Evolutionary conservation across 2,329 filamentous ascomycete species (phyloP).

Genomic region (Fusarium armeniacum): DNA sequence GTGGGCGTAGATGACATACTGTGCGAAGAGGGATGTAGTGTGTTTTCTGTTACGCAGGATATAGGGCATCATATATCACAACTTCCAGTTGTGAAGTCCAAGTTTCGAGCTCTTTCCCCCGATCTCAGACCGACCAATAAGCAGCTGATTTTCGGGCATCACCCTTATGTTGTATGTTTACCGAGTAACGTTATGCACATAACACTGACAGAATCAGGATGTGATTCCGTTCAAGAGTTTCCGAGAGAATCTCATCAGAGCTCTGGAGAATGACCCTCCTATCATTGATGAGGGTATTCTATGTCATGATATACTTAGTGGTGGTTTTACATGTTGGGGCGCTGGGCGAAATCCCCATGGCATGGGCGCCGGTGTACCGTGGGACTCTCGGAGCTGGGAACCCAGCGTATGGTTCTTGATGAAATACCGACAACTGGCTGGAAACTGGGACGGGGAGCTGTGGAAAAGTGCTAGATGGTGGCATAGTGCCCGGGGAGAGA

Average conservation of each 20-base stretch:
- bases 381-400: constrained; percentile 62
- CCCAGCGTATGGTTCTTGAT: constrained; percentile 60
- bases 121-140: constrained; percentile 53
- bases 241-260: constrained; percentile 51
- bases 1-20: constrained; percentile 47
- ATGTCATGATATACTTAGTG: constrained; percentile 54
- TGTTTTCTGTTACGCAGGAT: constrained; percentile 51
- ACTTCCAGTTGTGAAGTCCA: constrained; percentile 46
- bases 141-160: constrained; percentile 54
- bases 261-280: constrained; percentile 44
- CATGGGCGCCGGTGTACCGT: constrained; percentile 58
- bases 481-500: constrained; percentile 50
- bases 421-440: constrained; percentile 57
- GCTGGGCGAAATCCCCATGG: constrained; percentile 47
- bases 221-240: constrained; percentile 54
- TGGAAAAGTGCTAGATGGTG: constrained; percentile 52
- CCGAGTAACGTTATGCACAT: neutral
- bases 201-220: constrained; percentile 47
- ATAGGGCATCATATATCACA: constrained; percentile 45
- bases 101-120: constrained; percentile 43
- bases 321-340: constrained; percentile 58
- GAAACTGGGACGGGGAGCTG: constrained; percentile 57
- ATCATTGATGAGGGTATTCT: constrained; percentile 55
- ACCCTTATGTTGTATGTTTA: constrained; percentile 53
- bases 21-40: constrained; percentile 50